Evolutionary conservation across 306 rosid genomes (phyloP), one percentile per base, ranked within the genome.

Genomic region (Canavalia ensiformis): DNA sequence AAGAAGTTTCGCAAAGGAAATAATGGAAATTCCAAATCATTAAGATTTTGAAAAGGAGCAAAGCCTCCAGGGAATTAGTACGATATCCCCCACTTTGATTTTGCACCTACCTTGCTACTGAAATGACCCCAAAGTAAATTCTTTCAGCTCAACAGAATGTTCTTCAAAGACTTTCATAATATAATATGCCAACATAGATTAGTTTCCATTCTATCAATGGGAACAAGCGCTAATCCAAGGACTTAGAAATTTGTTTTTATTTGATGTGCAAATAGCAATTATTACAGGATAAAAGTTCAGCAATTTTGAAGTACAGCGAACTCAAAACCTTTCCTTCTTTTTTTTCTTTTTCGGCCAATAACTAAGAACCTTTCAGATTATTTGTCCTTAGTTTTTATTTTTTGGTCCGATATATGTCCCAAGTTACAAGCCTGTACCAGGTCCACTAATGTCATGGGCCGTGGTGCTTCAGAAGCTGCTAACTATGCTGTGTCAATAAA

Each of bases 21-120:
- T 84, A 78, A 84, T 74, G 70, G 52, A 56, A 42, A 31, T 64
- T 58, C 75, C 67, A 59, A 71, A 85, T 85, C 66, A 85, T 85
- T 77, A 29, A 42, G 82, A 44, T 44, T 68, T 84, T 81, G 77
- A 81, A 85, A 72, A 50, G 75, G 47, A 77, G 18, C 71, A 72
- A 8, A 57, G 5, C 35, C 28, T 56, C 60, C 25, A 74, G 60
- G 75, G 29, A 30, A 41, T 37, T 8, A 44, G 80, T 35, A 58
- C 82, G n/a, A 42, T 80, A 60, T 69, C 79, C 75, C 60, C 57
- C 49, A 5, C 9, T 77, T 72, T 55, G 28, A 8, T 64, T 72
- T 49, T 78, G 58, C 76, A 64, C 39, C 64, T 28, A 52, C 50
- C 78, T 28, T 44, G 25, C 65, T 10, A 31, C 10, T 52, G 57